phyloP scores from a whole-genome alignment of 148 eudicot species.

The Beta vulgaris region DNA sequence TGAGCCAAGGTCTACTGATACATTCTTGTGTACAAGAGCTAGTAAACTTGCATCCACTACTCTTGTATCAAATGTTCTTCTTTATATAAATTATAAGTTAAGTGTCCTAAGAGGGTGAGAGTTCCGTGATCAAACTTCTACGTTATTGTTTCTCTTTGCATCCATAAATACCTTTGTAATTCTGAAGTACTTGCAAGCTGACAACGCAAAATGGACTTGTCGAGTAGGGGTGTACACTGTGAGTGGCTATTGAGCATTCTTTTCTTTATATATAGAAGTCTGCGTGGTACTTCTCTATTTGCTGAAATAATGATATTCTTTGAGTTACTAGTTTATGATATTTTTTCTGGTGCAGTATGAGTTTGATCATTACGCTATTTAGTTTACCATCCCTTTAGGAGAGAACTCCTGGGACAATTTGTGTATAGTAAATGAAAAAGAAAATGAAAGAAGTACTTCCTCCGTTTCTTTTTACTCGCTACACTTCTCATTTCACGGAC shows the following conservation, averaged over 20 bases:
- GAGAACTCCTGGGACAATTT: not conserved
- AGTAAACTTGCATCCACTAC: no score
- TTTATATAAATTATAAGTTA: no score
- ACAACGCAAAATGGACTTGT: not conserved
- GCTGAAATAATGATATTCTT: not conserved
- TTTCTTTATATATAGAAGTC: not conserved
- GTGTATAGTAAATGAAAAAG: not conserved
- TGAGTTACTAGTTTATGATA: not conserved
- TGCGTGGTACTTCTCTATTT: not conserved
- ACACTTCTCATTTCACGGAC: no score
- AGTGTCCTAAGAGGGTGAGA: not conserved
- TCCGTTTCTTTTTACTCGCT: no score
- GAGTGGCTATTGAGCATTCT: not conserved
- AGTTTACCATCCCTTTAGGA: not conserved
- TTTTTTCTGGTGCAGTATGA: not conserved
- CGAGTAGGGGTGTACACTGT: not conserved
- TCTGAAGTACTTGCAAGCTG: not conserved
- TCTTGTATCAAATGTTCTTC: no score
- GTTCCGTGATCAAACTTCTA: not conserved
- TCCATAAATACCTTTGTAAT: not conserved
- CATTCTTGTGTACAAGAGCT: no score
- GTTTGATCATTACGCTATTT: not conserved
- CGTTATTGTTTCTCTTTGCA: no score
- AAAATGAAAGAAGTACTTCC: no score
- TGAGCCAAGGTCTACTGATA: no score